These are phyloP conservation scores for Salix purpurea DNA, from an alignment of 345 rosid species.

Conservation along the genomic window DNA sequence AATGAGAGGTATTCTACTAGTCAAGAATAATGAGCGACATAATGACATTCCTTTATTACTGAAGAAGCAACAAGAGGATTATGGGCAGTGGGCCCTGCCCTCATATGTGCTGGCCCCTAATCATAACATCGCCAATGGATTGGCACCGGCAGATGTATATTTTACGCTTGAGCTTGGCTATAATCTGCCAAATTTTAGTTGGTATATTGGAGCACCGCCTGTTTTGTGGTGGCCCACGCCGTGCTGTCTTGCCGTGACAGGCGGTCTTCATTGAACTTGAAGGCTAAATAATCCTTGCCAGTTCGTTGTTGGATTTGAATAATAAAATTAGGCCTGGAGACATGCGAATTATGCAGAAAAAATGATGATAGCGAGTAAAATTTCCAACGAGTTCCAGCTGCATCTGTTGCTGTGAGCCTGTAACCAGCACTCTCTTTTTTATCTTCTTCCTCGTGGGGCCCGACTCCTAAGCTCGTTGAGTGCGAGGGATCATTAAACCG, in stretches of 20 bases:
- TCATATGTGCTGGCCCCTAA: not conserved
- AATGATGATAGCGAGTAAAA: not conserved
- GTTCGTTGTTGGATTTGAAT: not conserved
- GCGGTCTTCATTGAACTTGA: not conserved
- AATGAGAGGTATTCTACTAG: not conserved
- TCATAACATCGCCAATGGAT: not conserved
- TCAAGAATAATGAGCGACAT: not conserved
- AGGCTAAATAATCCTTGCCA: not conserved
- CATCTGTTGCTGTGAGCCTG: not conserved
- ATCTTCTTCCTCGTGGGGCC: not conserved
- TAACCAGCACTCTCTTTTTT: not conserved
- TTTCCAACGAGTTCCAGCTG: conserved; percentile 1
- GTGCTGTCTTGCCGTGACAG: conserved; percentile 5
- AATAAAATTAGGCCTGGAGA: not conserved
- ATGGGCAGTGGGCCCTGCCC: not conserved
- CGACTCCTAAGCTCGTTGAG: not conserved
- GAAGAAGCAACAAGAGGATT: not conserved
- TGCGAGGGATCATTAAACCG: not conserved
- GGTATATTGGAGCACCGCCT: conserved; percentile 10
- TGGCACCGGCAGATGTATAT: conserved; percentile 17
- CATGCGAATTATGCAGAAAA: not conserved
- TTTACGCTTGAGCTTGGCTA: conserved; percentile 6
- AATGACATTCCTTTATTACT: not conserved
- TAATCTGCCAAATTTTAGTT: conserved; percentile 5
- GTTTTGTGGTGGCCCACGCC: not conserved